These are phyloP conservation scores for Stemphylium vesicarium DNA, from an alignment of 2,329 filamentous ascomycete genomes.

Conservation along the genomic window DNA sequence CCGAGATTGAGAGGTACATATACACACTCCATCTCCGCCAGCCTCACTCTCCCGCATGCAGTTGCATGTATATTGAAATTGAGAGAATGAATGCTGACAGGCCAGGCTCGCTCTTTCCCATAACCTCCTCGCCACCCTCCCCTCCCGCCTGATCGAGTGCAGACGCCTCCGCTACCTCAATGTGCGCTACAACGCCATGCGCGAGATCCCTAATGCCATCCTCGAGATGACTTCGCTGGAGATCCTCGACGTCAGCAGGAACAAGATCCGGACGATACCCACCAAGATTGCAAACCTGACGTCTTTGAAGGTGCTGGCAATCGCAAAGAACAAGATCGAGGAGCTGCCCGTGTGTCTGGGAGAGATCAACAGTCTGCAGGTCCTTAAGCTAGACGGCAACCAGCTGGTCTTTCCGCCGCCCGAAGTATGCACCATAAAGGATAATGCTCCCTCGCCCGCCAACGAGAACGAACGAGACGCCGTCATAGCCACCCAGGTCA, in stretches of 20 bases:
- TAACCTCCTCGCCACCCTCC: slow-evolving; percentile 75
- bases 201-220: slow-evolving; percentile 71
- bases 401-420: slow-evolving; percentile 76
- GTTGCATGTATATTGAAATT: background rate
- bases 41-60: background rate
- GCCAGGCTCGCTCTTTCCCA: slow-evolving; percentile 79
- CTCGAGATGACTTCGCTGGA: slow-evolving; percentile 86
- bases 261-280: slow-evolving; percentile 79
- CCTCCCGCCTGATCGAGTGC: slow-evolving; percentile 75
- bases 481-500: slow-evolving; percentile 65
- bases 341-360: slow-evolving; percentile 83
- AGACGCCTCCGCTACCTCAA: slow-evolving; percentile 80
- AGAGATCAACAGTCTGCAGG: slow-evolving; percentile 87
- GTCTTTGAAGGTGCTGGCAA: slow-evolving; percentile 86
- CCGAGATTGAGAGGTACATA: slow-evolving; percentile 71
- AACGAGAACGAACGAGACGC: slow-evolving; percentile 67
- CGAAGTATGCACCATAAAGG: slow-evolving; percentile 52
- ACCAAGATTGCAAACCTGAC: slow-evolving; percentile 79
- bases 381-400: slow-evolving; percentile 89
- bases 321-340: slow-evolving; percentile 85
- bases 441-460: slow-evolving; percentile 53
- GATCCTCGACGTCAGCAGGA: slow-evolving; percentile 90
- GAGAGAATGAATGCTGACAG: background rate
- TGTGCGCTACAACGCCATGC: slow-evolving; percentile 75
- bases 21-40: background rate